Conservation (phyloP, 2,329 filamentous ascomycete genomes). For the Epichloe festucae region DNA sequence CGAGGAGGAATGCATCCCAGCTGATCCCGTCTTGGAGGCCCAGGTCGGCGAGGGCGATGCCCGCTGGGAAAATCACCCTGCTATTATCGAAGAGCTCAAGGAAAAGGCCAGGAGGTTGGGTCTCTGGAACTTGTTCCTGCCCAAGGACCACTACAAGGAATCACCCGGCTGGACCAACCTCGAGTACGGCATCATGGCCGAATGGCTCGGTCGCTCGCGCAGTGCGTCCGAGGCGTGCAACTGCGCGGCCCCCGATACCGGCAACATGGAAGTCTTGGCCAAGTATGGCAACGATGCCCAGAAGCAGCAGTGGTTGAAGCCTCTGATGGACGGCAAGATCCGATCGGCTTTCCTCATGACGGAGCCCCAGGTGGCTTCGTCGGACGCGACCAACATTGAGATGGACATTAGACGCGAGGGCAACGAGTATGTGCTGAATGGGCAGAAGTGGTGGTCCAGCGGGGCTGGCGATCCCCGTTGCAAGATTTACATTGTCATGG, state of each 20-base stretch:
- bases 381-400: conserved; percentile 87
- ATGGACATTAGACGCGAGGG: conserved; percentile 73
- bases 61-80: conserved; percentile 70
- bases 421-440: conserved; percentile 82
- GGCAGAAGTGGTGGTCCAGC: conserved; percentile 98
- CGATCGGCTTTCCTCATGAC: conserved; percentile 90
- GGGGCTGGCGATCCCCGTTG: conserved; percentile 89
- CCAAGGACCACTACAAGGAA: conserved; percentile 89
- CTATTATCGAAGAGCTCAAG: conserved; percentile 82
- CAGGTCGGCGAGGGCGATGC: conserved; percentile 64
- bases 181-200: conserved; percentile 96
- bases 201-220: conserved; percentile 79
- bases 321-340: conserved; percentile 72
- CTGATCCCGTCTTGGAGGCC: conserved; percentile 67
- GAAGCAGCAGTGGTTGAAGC: conserved; percentile 72
- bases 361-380: conserved; percentile 76
- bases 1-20: conserved; percentile 84
- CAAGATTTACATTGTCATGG: conserved; percentile 92
- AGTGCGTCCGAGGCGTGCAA: conserved; percentile 79
- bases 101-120: conserved; percentile 67
- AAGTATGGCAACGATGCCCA: conserved; percentile 81
- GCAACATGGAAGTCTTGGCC: conserved; percentile 90
- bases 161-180: conserved; percentile 90
- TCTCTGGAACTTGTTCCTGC: conserved; percentile 97
- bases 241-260: conserved; percentile 82